Base-by-base conservation (phyloP, 164 flowering plant species). In the Magnolia officinalis region DNA sequence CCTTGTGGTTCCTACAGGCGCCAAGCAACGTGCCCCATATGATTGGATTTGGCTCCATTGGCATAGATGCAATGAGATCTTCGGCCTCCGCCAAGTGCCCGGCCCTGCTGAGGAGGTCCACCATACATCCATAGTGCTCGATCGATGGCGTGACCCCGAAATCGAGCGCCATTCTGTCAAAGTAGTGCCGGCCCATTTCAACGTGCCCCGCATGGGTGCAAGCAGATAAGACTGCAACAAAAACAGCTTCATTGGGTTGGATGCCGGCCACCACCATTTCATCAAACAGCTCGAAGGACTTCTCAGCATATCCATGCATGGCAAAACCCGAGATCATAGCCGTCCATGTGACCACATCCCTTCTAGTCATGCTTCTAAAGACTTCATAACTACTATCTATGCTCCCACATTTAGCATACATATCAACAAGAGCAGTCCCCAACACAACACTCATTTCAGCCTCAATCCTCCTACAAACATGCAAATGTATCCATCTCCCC, bases 381-480 rank as follows among this genome's bases (percentile, higher is more conserved):
- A 83, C 66, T 66, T 81, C 58, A 61, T 74, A 77, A 65, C 83
- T 74, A 51, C 24, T 59, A 24, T 78, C 72, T 24, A 85, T 80
- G 73, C 77, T 55, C 24, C 96, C 97, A 74, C 86, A 80, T 58
- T 90, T 92, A 0, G 87, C 93, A 64, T 92, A 92, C 97, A 90
- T 89, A 70, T 92, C 89, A 68, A 89, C 87, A 50, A 92, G 88
- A 2, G 91, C 83, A 52, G 92, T 92, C 8, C 90, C 87, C 79
- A 92, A 50, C 14, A 31, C 69, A 19, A 77, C 55, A 49, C 79
- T 77, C 1, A 82, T 29, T 63, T 51, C 55, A 59, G 26, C 49
- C 50, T 75, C 70, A 29, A 8, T 61, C 50, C 10, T 61, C 55
- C 59, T 78, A 58, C 79, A 24, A n/a, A 78, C 67, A 76, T 81